A percentile compares a stretch with the other conserved stretches of the same genome.
Conservation (phyloP, 495 filamentous ascomycete genomes). For the Penicillium longicatenatum region DNA sequence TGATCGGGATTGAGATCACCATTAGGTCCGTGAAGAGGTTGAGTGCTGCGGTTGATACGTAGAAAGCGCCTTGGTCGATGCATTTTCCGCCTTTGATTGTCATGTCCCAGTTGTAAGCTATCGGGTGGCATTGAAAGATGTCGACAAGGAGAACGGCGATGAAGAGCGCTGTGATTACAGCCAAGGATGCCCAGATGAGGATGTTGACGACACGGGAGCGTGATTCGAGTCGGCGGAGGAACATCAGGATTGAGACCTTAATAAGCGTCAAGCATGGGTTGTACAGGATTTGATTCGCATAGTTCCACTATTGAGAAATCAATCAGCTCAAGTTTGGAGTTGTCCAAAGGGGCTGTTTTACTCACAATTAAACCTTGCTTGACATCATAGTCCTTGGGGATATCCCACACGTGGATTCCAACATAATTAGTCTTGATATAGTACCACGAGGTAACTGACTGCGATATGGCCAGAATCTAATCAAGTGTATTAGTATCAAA, state of each 20-base stretch:
- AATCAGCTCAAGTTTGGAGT: background rate
- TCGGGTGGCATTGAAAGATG: conserved; percentile 57
- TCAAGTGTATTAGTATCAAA: background rate
- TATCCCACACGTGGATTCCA: conserved; percentile 48
- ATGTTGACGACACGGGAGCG: conserved; percentile 35
- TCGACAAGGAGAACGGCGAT: conserved; percentile 57
- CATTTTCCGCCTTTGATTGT: conserved; percentile 40
- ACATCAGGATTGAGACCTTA: conserved; percentile 57
- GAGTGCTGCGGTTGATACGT: conserved; percentile 42
- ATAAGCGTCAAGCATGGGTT: conserved; percentile 63
- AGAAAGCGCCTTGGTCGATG: conserved; percentile 45
- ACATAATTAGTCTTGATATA: conserved; percentile 55
- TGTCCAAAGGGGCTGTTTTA: background rate
- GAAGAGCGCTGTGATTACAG: conserved; percentile 53
- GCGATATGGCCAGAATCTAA: conserved; percentile 26
- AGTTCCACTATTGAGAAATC: conserved; percentile 33
- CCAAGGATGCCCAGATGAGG: conserved; percentile 45
- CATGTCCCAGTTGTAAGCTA: conserved; percentile 45
- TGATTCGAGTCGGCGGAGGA: conserved; percentile 50
- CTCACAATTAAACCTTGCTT: conserved; percentile 26
- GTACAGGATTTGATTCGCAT: conserved; percentile 62
- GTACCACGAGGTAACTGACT: conserved; percentile 34
- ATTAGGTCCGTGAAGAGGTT: conserved; percentile 51
- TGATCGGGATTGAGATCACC: conserved; percentile 48
- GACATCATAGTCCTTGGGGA: conserved; percentile 35